phyloP scores from a whole-genome alignment of 2,329 filamentous ascomycete genomes.

The Fusarium papillatum region DNA sequence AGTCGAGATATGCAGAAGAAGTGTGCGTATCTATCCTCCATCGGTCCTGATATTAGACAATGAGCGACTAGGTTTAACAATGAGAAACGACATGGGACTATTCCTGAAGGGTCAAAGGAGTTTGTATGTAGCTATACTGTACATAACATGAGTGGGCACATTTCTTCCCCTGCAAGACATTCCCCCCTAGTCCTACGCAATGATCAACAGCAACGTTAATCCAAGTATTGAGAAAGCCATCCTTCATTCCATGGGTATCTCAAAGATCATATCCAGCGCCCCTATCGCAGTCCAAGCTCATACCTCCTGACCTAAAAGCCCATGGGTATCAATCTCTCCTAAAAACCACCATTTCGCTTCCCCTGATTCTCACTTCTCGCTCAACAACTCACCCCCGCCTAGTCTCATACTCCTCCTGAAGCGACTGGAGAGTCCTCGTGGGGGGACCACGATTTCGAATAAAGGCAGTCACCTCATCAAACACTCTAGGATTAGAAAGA shows the following conservation, averaged over 20 bases:
- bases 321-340: not conserved
- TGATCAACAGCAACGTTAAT: not conserved
- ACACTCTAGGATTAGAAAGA: not conserved
- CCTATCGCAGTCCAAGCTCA: not conserved
- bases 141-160: not conserved
- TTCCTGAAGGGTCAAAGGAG: not conserved
- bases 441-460: not conserved
- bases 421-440: not conserved
- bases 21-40: conserved; percentile 39
- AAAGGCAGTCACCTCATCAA: not conserved
- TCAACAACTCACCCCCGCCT: not conserved
- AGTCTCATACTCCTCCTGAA: not conserved
- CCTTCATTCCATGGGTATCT: not conserved
- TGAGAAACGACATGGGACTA: not conserved
- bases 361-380: not conserved
- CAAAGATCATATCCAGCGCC: not conserved
- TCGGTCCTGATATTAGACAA: conserved; percentile 33
- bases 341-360: not conserved
- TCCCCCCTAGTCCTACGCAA: not conserved
- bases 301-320: not conserved
- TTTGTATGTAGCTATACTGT: not conserved
- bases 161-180: not conserved
- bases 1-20: conserved; percentile 40
- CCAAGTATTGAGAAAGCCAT: not conserved
- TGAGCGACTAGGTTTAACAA: not conserved